Percentiles rank a stretch among this genome's conserved stretches.
These are phyloP conservation scores for Sordariomycetes sp. DNA, from an alignment of 2,329 filamentous ascomycete species.

Conservation along the genomic window DNA sequence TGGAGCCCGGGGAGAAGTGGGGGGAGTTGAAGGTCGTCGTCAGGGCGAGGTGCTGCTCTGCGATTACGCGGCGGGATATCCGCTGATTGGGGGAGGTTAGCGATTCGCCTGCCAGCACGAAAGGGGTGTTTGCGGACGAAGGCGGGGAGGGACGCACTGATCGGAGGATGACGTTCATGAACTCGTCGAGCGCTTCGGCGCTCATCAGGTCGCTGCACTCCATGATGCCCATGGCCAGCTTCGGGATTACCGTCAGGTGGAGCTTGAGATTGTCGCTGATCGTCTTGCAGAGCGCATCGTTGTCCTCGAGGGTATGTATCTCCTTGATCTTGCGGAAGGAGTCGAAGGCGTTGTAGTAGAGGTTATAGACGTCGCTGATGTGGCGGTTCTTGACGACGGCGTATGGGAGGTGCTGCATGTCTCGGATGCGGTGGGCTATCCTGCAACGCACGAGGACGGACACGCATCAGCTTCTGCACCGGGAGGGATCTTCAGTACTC, in stretches of 20 bases:
- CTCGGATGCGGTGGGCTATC: conserved; percentile 83
- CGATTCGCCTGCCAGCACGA: neutral
- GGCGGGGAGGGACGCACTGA: conserved; percentile 45
- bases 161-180: conserved; percentile 88
- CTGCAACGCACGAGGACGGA: conserved; percentile 29
- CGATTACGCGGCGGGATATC: conserved; percentile 91
- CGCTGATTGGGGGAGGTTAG: conserved; percentile 35
- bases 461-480: neutral
- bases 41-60: conserved; percentile 89
- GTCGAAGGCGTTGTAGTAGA: conserved; percentile 97
- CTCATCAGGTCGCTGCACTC: conserved; percentile 79
- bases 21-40: conserved; percentile 88
- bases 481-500: no score
- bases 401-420: conserved; percentile 94
- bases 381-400: conserved; percentile 92
- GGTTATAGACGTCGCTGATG: conserved; percentile 87
- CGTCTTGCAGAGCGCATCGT: conserved; percentile 72
- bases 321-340: conserved; percentile 73
- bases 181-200: conserved; percentile 70
- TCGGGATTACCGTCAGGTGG: conserved; percentile 87
- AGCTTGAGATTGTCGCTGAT: conserved; percentile 70
- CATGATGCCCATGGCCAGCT: conserved; percentile 84
- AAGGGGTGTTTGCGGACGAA: neutral
- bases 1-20: conserved; percentile 75
- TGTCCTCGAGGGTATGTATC: conserved; percentile 76